Evolutionary conservation across 1,284 basidiomycete genomes (phyloP).

Genomic region (Papiliotrema flavescens): DNA sequence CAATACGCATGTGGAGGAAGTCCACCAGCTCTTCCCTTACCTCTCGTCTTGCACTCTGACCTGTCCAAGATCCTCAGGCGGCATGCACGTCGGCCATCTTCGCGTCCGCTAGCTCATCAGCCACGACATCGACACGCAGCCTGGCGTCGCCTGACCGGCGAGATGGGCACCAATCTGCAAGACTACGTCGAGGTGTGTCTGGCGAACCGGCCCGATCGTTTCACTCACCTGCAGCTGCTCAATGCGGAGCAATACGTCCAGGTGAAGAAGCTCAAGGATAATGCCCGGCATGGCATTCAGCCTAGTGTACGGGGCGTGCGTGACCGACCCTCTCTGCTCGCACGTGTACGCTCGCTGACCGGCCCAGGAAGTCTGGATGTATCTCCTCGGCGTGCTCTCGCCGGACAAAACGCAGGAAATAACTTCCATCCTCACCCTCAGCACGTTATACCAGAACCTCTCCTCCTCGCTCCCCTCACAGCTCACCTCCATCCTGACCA

Average conservation of each 20-base stretch:
- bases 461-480: slow-evolving; percentile 29
- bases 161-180: slow-evolving; percentile 40
- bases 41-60: not conserved
- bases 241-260: slow-evolving; percentile 47
- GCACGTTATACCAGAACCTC: slow-evolving; percentile 28
- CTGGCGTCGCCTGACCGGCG: not conserved
- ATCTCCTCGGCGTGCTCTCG: slow-evolving; percentile 43
- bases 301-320: slow-evolving; percentile 40
- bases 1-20: too few relatives aligned
- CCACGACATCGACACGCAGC: not conserved
- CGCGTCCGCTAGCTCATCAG: not conserved
- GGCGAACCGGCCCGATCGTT: not conserved
- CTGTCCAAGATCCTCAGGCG: not conserved
- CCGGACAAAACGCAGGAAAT: slow-evolving; percentile 46
- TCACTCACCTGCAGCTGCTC: slow-evolving; percentile 26
- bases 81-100: too few relatives aligned
- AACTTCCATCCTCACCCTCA: slow-evolving; percentile 34
- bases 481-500: slow-evolving; percentile 29
- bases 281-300: slow-evolving; percentile 44
- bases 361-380: slow-evolving; percentile 47
- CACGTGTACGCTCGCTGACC: not conserved
- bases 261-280: slow-evolving; percentile 41
- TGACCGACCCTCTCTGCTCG: not conserved
- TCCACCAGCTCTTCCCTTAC: not conserved
- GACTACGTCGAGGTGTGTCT: slow-evolving; percentile 36